phyloP scores from a whole-genome alignment of 1,284 basidiomycete genomes.

The Schizophyllum amplum region DNA sequence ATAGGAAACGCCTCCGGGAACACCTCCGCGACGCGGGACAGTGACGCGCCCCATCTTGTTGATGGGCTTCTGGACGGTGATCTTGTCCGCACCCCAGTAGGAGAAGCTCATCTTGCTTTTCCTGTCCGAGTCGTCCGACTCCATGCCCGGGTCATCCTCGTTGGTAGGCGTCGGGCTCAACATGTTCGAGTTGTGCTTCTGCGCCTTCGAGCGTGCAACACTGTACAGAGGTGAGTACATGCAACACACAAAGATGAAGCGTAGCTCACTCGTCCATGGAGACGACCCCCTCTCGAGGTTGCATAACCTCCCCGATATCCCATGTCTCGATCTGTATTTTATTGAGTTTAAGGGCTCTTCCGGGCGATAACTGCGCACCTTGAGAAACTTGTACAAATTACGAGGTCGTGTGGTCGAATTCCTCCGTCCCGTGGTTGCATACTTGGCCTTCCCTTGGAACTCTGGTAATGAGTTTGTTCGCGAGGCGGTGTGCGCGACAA shows the following conservation, averaged over 20 bases:
- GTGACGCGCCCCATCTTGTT: conserved; percentile 31
- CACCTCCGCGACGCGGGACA: conserved; percentile 38
- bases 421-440: conserved; percentile 67
- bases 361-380: conserved; percentile 34
- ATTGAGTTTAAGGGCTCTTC: conserved; percentile 5
- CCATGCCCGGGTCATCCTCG: conserved; percentile 46
- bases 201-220: conserved; percentile 59
- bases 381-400: conserved; percentile 85
- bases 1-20: conserved; percentile 45
- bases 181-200: conserved; percentile 44
- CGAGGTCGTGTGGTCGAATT: conserved; percentile 71
- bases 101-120: conserved; percentile 90
- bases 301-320: conserved; percentile 70
- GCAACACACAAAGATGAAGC: conserved; percentile 10
- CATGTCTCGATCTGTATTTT: conserved; percentile 72
- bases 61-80: conserved; percentile 76
- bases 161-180: conserved; percentile 67
- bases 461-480: conserved; percentile 71
- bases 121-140: conserved; percentile 77
- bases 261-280: conserved; percentile 76
- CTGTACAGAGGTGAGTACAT: conserved; percentile 25
- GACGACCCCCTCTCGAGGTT: conserved; percentile 66
- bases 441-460: conserved; percentile 71
- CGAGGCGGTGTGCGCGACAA: conserved; percentile 65
- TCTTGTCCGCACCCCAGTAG: conserved; percentile 83